These are phyloP conservation scores for Tylopilus sp. DNA, from an alignment of 1,284 basidiomycete genomes.

Conservation along the genomic window DNA sequence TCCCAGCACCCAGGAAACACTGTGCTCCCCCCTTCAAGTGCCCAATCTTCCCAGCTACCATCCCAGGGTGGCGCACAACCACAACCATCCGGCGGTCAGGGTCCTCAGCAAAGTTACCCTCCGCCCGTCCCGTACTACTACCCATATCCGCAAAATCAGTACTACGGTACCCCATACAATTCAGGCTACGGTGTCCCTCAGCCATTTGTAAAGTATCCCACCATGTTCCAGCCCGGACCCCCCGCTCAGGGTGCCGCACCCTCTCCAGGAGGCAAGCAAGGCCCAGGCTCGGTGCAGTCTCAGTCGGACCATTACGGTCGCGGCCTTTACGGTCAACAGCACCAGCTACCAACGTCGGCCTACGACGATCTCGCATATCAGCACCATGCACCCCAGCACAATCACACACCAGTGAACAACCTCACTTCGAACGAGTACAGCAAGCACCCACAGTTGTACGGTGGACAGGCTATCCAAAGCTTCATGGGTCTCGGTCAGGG, in stretches of 20 bases:
- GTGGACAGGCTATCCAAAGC: slow-evolving; percentile 58
- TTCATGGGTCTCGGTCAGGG: slow-evolving; percentile 65
- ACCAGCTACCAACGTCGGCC: slow-evolving; percentile 47
- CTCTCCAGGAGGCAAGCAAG: slow-evolving; percentile 60
- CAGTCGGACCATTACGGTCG: slow-evolving; percentile 57
- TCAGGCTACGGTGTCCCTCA: slow-evolving; percentile 66
- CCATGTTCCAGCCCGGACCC: slow-evolving; percentile 66
- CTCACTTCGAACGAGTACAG: slow-evolving; percentile 58
- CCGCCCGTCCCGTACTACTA: slow-evolving; percentile 64
- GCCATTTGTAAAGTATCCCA: slow-evolving; percentile 69
- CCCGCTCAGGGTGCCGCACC: slow-evolving; percentile 61
- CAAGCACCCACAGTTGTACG: slow-evolving; percentile 59
- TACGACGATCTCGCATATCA: slow-evolving; percentile 68
- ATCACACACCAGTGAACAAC: slow-evolving; percentile 51
- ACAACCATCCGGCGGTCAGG: slow-evolving; percentile 55
- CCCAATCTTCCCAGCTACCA: slow-evolving; percentile 55
- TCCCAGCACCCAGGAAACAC: slow-evolving; percentile 49
- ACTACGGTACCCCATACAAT: slow-evolving; percentile 68
- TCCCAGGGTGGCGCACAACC: slow-evolving; percentile 45
- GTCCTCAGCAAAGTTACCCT: slow-evolving; percentile 59
- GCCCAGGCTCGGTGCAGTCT: slow-evolving; percentile 52
- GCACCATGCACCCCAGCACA: slow-evolving; percentile 49
- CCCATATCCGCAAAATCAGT: slow-evolving; percentile 69
- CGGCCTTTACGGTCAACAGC: slow-evolving; percentile 60
- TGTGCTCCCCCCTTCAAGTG: slow-evolving; percentile 47